Conservation (phyloP, 2,329 filamentous ascomycete species). For the Cadophora gregata region DNA sequence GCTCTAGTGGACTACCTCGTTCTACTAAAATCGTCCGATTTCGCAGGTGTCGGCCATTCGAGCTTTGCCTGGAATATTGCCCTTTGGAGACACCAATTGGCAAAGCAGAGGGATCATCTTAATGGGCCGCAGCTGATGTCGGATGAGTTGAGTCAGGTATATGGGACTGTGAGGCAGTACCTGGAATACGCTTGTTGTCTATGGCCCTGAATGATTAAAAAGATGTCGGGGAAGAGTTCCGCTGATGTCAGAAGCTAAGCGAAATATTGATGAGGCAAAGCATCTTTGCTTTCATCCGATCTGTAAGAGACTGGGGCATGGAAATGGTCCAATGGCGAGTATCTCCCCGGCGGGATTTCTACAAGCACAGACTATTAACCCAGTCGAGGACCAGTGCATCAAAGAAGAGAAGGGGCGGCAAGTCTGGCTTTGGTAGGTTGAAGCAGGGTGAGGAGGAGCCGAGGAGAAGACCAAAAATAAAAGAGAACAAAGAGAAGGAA, state of each 20-base stretch:
- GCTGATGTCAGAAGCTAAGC: not conserved
- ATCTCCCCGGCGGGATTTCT: too few relatives aligned
- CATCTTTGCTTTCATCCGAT: too few relatives aligned
- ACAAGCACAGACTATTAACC: too few relatives aligned
- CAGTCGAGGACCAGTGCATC: too few relatives aligned
- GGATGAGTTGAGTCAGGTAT: constrained; percentile 40
- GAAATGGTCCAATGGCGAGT: too few relatives aligned
- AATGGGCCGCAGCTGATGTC: constrained; percentile 35
- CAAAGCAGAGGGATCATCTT: constrained; percentile 29
- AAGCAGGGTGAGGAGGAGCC: too few relatives aligned
- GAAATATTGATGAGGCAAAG: not conserved
- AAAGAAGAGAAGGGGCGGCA: too few relatives aligned
- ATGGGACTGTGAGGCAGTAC: constrained; percentile 31
- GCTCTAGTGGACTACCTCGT: constrained; percentile 57
- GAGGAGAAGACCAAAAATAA: too few relatives aligned
- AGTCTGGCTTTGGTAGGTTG: too few relatives aligned
- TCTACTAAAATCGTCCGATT: constrained; percentile 49
- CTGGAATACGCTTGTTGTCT: constrained; percentile 37
- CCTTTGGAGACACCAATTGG: constrained; percentile 36
- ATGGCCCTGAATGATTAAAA: constrained; percentile 38
- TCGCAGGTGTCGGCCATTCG: constrained; percentile 52
- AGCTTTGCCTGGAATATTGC: constrained; percentile 55
- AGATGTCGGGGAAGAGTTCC: not conserved
- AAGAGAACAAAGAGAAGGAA: too few relatives aligned
- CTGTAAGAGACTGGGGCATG: too few relatives aligned